phyloP scores from a whole-genome alignment of 768 basidiomycete species.

The Leccinum ochraceum region DNA sequence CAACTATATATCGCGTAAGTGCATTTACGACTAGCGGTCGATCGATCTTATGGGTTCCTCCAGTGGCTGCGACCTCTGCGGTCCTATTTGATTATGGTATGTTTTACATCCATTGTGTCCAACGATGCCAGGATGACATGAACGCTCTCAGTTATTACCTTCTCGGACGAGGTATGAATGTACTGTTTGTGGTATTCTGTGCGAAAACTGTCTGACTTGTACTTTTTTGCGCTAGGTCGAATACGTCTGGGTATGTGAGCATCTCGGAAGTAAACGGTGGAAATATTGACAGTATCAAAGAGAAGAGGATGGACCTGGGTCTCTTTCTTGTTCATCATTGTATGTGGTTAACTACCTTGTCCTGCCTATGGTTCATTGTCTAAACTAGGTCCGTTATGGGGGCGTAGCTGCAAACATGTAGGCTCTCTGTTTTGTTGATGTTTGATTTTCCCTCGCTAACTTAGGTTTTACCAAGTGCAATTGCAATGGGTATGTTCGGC shows the following conservation, averaged over 20 bases:
- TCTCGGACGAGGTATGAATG: neutral
- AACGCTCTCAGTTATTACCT: neutral
- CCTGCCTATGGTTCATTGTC: neutral
- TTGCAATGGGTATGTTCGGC: neutral
- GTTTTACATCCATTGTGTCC: neutral
- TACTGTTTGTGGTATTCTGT: neutral
- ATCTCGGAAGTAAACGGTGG: neutral
- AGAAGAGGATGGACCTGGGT: neutral
- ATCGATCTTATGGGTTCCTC: neutral
- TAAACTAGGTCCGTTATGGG: neutral
- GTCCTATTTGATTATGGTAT: neutral
- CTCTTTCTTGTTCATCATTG: neutral
- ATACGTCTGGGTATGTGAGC: neutral
- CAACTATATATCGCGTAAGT: neutral
- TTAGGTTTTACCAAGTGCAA: neutral
- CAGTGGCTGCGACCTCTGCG: neutral
- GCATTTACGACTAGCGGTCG: neutral
- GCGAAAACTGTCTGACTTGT: neutral
- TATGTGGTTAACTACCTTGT: neutral
- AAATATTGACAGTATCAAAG: neutral
- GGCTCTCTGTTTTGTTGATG: neutral
- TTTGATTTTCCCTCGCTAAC: neutral
- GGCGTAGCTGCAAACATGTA: neutral
- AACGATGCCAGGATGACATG: neutral
- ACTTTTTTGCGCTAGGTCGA: neutral